A percentile compares a stretch with the other conserved stretches of the same genome.
Conservation (phyloP, 2,329 filamentous ascomycete genomes). For the Botrytis sinoallii region DNA sequence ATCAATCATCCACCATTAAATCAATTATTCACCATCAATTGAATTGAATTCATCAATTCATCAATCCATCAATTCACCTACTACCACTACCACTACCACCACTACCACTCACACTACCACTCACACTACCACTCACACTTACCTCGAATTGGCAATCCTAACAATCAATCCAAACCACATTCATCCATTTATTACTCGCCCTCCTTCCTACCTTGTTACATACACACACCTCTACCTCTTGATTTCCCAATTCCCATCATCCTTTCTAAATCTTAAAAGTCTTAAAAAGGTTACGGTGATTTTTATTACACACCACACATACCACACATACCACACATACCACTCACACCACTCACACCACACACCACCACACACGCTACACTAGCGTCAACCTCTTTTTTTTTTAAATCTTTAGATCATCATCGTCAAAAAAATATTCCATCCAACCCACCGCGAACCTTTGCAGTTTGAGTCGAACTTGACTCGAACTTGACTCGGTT, state of each 20-base stretch:
- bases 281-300: not conserved
- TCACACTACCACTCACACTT: not conserved
- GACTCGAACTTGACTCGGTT: not conserved
- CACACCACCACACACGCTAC: not conserved
- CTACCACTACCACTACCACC: too few species aligned
- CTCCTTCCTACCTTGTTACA: not conserved
- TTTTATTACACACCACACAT: not conserved
- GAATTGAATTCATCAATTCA: too few species aligned
- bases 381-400: not conserved
- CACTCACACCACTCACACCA: not conserved
- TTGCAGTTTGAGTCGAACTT: not conserved
- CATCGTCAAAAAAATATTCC: not conserved
- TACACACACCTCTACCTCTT: not conserved
- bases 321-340: not conserved
- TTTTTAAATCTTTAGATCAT: not conserved
- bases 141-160: not conserved
- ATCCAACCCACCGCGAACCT: not conserved
- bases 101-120: not conserved
- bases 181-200: not conserved
- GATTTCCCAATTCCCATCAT: not conserved
- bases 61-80: not conserved
- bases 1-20: constrained; percentile 8
- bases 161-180: not conserved
- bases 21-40: not conserved
- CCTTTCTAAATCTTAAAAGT: not conserved